phyloP scores from a whole-genome alignment of 1,139 yeast genomes.

The Wickerhamomyces sp. region DNA sequence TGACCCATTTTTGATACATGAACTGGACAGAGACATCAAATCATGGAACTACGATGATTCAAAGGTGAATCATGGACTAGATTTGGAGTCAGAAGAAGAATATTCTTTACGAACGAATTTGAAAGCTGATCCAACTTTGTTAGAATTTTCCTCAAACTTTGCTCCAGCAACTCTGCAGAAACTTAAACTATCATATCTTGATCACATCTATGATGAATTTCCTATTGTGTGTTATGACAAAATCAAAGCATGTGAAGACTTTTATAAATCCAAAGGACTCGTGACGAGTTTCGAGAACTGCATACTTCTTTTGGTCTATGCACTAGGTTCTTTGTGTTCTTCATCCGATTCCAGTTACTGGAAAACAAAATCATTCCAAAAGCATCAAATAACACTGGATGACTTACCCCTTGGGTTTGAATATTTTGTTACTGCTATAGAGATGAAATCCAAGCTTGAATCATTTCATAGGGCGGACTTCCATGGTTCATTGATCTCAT shows the following conservation, averaged over 20 bases:
- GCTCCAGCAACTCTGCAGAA: neutral
- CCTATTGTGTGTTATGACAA: conserved; percentile 1
- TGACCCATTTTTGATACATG: neutral
- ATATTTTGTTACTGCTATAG: neutral
- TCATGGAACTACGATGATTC: neutral
- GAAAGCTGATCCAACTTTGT: neutral
- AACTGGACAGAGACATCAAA: neutral
- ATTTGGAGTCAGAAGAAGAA: neutral
- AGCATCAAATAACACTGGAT: neutral
- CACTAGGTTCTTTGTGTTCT: neutral
- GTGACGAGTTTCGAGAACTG: neutral
- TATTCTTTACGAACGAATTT: neutral
- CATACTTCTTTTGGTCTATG: neutral
- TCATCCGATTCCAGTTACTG: neutral
- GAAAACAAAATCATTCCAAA: neutral
- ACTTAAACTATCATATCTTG: neutral
- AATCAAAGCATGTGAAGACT: neutral
- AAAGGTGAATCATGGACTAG: neutral
- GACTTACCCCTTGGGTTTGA: conserved; percentile 5
- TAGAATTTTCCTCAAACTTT: neutral
- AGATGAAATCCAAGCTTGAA: neutral
- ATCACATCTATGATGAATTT: neutral
- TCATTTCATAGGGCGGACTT: neutral
- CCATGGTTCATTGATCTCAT: neutral
- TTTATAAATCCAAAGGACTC: neutral